Evolutionary conservation across 129 eudicot genomes (phyloP).

Genomic region (Silybum marianum): DNA sequence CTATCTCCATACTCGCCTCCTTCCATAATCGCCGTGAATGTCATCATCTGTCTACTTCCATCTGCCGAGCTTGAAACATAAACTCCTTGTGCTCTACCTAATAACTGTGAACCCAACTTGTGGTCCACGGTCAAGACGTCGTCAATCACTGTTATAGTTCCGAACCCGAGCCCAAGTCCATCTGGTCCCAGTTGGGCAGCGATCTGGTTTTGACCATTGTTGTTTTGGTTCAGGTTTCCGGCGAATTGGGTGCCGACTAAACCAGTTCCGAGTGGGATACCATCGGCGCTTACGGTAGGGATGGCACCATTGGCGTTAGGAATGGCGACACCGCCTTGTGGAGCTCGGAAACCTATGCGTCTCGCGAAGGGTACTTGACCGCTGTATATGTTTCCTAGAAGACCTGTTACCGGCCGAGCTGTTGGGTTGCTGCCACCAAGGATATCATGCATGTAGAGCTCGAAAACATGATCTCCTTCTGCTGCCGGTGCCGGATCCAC

Average conservation of each 20-base stretch:
- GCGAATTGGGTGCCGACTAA: constrained; percentile 71
- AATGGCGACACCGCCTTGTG: constrained; percentile 66
- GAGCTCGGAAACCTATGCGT: constrained; percentile 81
- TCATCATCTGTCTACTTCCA: constrained; percentile 91
- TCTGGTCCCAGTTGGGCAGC: constrained; percentile 78
- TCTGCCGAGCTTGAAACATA: constrained; percentile 90
- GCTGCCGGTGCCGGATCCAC: constrained; percentile 38
- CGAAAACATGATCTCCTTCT: constrained; percentile 49
- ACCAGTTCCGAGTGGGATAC: constrained; percentile 87
- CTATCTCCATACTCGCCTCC: constrained; percentile 94
- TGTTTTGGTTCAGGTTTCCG: constrained; percentile 40
- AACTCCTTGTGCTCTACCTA: constrained; percentile 93
- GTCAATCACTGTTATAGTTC: constrained; percentile 93
- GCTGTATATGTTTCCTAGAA: constrained; percentile 81
- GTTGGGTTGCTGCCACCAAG: constrained; percentile 94
- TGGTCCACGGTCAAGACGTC: constrained; percentile 74
- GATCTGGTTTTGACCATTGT: constrained; percentile 32
- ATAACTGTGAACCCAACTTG: constrained; percentile 58
- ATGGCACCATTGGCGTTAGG: constrained; percentile 87
- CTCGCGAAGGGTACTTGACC: constrained; percentile 96
- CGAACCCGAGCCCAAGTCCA: constrained; percentile 88
- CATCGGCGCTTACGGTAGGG: constrained; percentile 69
- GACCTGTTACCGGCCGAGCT: constrained; percentile 87
- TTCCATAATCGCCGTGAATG: constrained; percentile 88
- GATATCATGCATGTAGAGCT: constrained; percentile 89